A percentile compares a stretch with the other conserved stretches of the same genome.
Conservation (phyloP, 148 eudicot genomes). For the Vaccinium darrowii region DNA sequence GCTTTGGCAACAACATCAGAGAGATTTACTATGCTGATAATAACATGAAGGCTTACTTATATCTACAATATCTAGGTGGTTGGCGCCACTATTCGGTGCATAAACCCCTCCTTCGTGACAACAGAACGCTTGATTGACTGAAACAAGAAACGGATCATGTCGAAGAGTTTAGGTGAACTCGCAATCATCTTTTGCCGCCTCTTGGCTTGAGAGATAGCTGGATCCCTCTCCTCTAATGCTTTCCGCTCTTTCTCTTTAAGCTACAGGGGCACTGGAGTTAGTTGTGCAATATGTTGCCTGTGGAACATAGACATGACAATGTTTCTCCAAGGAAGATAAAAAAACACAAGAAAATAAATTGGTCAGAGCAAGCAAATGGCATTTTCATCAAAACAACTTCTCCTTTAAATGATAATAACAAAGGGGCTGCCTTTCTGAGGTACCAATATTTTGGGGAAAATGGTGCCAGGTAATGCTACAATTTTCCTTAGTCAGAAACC, state of each 20-base stretch:
- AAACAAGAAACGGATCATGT: constrained; percentile 59
- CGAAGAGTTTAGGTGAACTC: constrained; percentile 68
- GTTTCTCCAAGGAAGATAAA: neutral
- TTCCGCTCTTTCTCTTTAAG: constrained; percentile 65
- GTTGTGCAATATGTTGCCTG: neutral
- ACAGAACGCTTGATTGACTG: constrained; percentile 67
- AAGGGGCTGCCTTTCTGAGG: neutral
- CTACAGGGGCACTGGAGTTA: constrained; percentile 34
- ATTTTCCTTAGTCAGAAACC: neutral
- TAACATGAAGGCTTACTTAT: constrained; percentile 47
- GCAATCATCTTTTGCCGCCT: constrained; percentile 57
- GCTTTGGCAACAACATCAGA: neutral
- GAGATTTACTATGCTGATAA: neutral
- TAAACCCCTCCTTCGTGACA: constrained; percentile 73
- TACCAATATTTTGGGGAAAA: neutral
- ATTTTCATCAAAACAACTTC: constrained; percentile 4
- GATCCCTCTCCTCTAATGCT: constrained; percentile 55
- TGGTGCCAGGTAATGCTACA: neutral
- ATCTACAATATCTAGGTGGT: constrained; percentile 55
- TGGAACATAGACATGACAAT: neutral
- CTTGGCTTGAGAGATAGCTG: constrained; percentile 67
- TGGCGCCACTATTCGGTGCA: constrained; percentile 54
- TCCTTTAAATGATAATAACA: neutral
- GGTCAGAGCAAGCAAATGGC: neutral
- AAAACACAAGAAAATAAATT: neutral